These are phyloP conservation scores for Mortierella hygrophila DNA, from an alignment of 192 early-diverging fungal genomes.

Conservation along the genomic window DNA sequence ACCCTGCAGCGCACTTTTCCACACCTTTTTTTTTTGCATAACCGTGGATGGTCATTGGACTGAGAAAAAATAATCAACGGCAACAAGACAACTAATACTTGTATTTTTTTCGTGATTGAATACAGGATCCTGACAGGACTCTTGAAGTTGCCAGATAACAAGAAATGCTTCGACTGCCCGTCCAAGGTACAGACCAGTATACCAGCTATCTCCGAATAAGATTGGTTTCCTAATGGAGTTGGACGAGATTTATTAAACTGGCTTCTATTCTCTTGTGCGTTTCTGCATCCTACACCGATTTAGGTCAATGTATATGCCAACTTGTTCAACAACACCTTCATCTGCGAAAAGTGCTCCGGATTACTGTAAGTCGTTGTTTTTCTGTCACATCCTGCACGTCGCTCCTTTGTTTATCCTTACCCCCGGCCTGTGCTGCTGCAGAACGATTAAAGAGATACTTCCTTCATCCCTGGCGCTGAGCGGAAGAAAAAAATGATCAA, in stretches of 20 bases:
- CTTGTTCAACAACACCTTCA: conserved; percentile 64
- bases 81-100: neutral
- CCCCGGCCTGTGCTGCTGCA: conserved; percentile 2
- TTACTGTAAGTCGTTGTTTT: conserved; percentile 60
- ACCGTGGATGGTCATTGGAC: too few relatives aligned
- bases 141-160: conserved; percentile 62
- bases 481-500: neutral
- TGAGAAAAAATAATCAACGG: neutral
- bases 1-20: neutral
- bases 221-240: neutral
- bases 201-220: neutral
- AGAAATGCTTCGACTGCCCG: conserved; percentile 68
- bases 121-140: conserved; percentile 52
- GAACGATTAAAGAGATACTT: neutral
- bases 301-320: conserved; percentile 70
- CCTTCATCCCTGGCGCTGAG: neutral
- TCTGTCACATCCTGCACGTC: too few relatives aligned
- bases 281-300: neutral
- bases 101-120: neutral
- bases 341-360: conserved; percentile 69
- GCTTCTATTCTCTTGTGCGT: neutral
- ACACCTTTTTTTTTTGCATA: neutral
- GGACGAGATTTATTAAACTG: neutral
- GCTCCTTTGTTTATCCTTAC: neutral
- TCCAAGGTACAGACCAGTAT: conserved; percentile 49